A percentile compares a stretch with the other conserved stretches of the same genome.
These are phyloP conservation scores for Paracorniculantispora psalliotae DNA, from an alignment of 2,329 filamentous ascomycete species.

Conservation along the genomic window DNA sequence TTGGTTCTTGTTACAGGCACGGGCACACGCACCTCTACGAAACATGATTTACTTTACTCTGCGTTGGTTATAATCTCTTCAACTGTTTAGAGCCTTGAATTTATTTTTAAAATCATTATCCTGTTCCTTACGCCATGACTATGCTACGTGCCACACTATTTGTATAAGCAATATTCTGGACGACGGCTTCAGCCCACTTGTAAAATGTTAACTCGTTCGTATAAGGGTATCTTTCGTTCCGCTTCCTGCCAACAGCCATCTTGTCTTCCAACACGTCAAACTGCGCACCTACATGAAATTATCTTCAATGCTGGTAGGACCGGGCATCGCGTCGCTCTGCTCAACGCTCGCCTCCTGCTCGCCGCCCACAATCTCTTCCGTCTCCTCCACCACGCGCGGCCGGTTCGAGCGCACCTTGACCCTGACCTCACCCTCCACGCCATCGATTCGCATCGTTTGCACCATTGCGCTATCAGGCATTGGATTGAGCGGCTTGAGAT, in stretches of 20 bases:
- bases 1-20: slow-evolving; percentile 6
- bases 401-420: slow-evolving; percentile 43
- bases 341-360: slow-evolving; percentile 38
- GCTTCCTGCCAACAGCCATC: neutral
- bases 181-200: neutral
- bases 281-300: no score
- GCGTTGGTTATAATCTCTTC: neutral
- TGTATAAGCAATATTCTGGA: neutral
- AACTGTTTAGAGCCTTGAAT: neutral
- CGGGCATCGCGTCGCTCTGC: slow-evolving; percentile 19
- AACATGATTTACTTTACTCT: neutral
- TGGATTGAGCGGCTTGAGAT: slow-evolving; percentile 33
- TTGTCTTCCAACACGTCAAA: no score
- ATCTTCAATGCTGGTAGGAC: slow-evolving; percentile 35
- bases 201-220: neutral
- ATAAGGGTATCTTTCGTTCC: slow-evolving; percentile 10
- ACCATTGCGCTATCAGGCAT: slow-evolving; percentile 31
- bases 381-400: slow-evolving; percentile 21
- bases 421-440: slow-evolving; percentile 51
- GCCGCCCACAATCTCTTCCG: slow-evolving; percentile 38
- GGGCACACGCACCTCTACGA: slow-evolving; percentile 8
- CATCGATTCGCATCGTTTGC: slow-evolving; percentile 48
- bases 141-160: neutral
- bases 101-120: neutral
- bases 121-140: neutral